Evolutionary conservation across 148 eudicot genomes (phyloP).

Genomic region (Cornus controversa): DNA sequence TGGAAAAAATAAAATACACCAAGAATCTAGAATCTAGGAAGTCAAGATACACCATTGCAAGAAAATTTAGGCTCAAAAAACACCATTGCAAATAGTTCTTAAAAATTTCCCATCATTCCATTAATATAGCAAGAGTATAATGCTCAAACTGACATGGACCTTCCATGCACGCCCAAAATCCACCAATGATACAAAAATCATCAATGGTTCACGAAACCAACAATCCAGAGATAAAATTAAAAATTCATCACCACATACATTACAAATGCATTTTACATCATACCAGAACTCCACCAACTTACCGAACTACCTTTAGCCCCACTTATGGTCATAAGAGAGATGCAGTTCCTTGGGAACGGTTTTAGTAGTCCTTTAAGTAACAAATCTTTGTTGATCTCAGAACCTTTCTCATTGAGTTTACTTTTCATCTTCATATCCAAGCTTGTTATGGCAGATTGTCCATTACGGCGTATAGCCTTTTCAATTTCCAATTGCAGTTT

Average conservation of each 20-base stretch:
- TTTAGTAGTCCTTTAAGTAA: conserved; percentile 71
- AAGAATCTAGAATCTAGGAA: neutral
- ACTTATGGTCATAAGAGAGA: conserved; percentile 90
- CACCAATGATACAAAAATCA: neutral
- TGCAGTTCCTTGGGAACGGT: conserved; percentile 88
- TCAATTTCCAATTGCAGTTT: conserved; percentile 78
- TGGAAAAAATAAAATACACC: neutral
- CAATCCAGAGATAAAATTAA: neutral
- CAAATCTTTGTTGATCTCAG: conserved; percentile 58
- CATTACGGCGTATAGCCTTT: conserved; percentile 65
- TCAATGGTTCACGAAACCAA: neutral
- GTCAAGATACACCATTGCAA: neutral
- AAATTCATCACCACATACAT: neutral
- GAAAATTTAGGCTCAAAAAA: neutral
- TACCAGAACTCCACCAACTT: conserved; percentile 30
- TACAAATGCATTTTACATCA: neutral
- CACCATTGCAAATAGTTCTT: neutral
- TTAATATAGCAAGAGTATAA: neutral
- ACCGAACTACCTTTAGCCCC: conserved; percentile 99
- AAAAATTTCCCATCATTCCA: neutral
- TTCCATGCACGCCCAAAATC: neutral
- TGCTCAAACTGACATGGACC: neutral
- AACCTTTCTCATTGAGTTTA: conserved; percentile 57
- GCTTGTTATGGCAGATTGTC: conserved; percentile 66
- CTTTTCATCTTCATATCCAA: conserved; percentile 92